Conservation (phyloP, 208 protist species). For the Leishmania major region DNA sequence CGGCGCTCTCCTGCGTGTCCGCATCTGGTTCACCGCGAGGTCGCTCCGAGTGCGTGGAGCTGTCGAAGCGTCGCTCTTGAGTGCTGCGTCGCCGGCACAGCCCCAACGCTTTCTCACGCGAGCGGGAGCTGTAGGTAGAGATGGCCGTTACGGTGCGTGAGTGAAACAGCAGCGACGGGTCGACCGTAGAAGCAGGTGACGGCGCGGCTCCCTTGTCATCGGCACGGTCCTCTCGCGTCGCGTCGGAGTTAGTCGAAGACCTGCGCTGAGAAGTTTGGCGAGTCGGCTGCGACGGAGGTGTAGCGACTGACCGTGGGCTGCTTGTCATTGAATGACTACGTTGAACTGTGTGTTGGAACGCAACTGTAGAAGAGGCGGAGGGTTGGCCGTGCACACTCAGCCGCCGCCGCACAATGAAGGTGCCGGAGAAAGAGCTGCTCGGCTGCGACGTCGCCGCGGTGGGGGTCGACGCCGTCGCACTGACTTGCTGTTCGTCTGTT, state of each 20-base stretch:
- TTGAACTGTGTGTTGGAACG: background rate
- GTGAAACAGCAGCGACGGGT: conserved; percentile 9
- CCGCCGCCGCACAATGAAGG: conserved; percentile 16
- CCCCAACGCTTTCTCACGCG: background rate
- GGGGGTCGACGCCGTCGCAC: background rate
- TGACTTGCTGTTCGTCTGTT: background rate
- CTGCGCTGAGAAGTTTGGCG: background rate
- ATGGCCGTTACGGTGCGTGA: conserved; percentile 11
- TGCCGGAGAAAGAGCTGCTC: conserved; percentile 1
- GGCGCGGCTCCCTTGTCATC: background rate
- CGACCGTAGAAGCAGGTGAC: background rate
- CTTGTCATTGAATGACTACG: background rate
- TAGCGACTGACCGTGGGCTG: background rate
- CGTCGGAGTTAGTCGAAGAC: background rate
- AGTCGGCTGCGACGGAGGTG: background rate
- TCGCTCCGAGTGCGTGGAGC: background rate
- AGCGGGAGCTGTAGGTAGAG: conserved; percentile 14
- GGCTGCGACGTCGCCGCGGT: background rate
- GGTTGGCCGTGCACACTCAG: background rate
- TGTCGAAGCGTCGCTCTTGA: background rate
- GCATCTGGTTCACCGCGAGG: background rate
- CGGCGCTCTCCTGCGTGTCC: background rate
- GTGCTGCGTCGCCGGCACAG: background rate
- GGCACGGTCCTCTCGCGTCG: background rate
- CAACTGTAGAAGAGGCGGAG: background rate